A percentile compares a stretch with the other conserved stretches of the same genome.
These are phyloP conservation scores for Hypoxylon sp. DNA, from an alignment of 2,329 filamentous ascomycete genomes.

Conservation along the genomic window DNA sequence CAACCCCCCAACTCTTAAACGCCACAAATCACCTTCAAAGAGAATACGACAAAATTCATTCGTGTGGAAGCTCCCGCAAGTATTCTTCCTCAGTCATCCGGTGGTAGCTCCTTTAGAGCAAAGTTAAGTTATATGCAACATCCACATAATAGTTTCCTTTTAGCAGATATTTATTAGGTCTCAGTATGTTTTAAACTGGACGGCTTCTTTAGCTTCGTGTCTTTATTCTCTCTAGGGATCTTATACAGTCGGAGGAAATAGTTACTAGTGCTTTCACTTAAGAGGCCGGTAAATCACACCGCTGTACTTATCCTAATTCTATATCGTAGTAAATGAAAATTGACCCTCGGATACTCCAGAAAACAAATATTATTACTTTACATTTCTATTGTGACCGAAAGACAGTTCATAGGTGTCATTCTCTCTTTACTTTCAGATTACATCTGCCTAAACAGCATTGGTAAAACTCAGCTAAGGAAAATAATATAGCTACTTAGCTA, in stretches of 20 bases:
- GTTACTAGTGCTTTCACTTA: background rate
- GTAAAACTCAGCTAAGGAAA: too few relatives aligned
- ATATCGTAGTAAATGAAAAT: too few relatives aligned
- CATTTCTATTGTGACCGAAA: too few relatives aligned
- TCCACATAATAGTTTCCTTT: background rate
- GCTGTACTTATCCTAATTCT: background rate
- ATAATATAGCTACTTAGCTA: too few relatives aligned
- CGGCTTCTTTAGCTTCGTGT: background rate
- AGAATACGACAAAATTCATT: background rate
- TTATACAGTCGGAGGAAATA: background rate
- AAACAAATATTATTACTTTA: too few relatives aligned
- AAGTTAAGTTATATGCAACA: background rate
- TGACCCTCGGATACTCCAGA: too few relatives aligned
- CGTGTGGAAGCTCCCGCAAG: constrained; percentile 3
- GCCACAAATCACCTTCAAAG: background rate
- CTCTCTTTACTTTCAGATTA: too few relatives aligned
- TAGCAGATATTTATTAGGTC: background rate
- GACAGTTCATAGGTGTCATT: too few relatives aligned
- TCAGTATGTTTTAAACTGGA: background rate
- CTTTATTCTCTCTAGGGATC: background rate
- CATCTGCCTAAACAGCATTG: too few relatives aligned
- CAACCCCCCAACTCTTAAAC: constrained; percentile 8
- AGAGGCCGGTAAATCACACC: background rate
- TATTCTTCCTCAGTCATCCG: background rate
- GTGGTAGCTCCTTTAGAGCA: background rate